phyloP scores from a whole-genome alignment of 2,329 filamentous ascomycete species.

The Fusarium gaditjirri region DNA sequence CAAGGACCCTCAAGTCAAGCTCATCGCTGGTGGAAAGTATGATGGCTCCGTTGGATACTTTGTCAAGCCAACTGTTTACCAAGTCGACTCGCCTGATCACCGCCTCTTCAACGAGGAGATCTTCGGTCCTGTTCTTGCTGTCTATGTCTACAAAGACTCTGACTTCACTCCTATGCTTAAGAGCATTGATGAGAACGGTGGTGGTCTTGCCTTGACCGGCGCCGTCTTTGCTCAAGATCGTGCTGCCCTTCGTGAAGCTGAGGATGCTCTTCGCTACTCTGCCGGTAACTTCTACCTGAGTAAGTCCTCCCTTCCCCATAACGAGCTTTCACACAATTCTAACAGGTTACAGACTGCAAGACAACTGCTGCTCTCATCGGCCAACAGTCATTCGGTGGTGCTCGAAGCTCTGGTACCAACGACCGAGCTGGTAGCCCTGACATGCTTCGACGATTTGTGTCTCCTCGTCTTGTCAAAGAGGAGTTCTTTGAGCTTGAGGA shows the following conservation, averaged over 20 bases:
- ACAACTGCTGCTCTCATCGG: conserved; percentile 66
- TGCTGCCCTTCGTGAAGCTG: conserved; percentile 59
- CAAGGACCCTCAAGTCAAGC: conserved; percentile 74
- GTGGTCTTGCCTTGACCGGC: conserved; percentile 59
- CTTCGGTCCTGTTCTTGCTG: conserved; percentile 80
- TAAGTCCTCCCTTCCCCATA: conserved; percentile 10
- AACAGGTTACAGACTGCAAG: conserved; percentile 56
- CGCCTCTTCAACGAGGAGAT: conserved; percentile 80
- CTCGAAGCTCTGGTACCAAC: conserved; percentile 63
- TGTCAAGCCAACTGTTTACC: conserved; percentile 85
- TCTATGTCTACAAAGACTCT: conserved; percentile 81
- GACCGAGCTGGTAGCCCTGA: conserved; percentile 66
- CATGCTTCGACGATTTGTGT: conserved; percentile 62
- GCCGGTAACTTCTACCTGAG: conserved; percentile 68
- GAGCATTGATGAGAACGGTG: conserved; percentile 54
- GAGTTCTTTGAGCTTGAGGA: conserved; percentile 53
- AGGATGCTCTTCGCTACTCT: conserved; percentile 62
- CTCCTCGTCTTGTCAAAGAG: conserved; percentile 63
- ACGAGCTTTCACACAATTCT: rapidly evolving
- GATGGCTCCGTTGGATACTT: conserved; percentile 83
- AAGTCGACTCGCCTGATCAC: conserved; percentile 77
- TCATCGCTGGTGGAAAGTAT: conserved; percentile 80
- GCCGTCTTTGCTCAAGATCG: conserved; percentile 62
- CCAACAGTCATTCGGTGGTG: conserved; percentile 66
- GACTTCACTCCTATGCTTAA: conserved; percentile 51